These are phyloP conservation scores for Paspalum notatum DNA, from an alignment of 176 grass and related monocot species.

Conservation along the genomic window DNA sequence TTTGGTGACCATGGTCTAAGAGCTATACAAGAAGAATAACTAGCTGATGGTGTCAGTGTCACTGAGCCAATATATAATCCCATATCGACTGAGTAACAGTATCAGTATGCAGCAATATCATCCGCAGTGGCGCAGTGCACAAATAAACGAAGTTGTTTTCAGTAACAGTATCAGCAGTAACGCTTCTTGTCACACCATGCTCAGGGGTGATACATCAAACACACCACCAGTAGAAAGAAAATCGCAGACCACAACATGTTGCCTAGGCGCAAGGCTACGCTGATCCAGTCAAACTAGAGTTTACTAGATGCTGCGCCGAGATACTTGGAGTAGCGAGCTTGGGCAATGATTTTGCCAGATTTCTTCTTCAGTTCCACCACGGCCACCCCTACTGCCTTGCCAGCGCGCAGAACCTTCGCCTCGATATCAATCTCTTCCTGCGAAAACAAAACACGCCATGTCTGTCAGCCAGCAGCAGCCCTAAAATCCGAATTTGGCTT, in stretches of 20 bases:
- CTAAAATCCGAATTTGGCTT: no score
- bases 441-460: neutral
- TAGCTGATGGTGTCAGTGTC: neutral
- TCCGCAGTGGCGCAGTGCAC: neutral
- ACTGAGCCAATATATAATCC: no score
- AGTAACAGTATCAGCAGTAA: neutral
- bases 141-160: neutral
- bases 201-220: neutral
- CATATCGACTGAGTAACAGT: neutral
- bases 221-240: neutral
- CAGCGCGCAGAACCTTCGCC: conserved; percentile 77
- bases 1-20: no score
- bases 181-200: neutral
- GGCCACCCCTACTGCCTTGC: conserved; percentile 81
- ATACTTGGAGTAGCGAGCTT: conserved; percentile 92
- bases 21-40: neutral
- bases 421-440: conserved; percentile 97
- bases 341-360: conserved; percentile 78
- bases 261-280: neutral
- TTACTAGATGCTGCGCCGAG: conserved; percentile 72
- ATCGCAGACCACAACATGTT: neutral
- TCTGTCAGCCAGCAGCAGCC: neutral
- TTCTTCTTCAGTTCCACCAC: conserved; percentile 84
- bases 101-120: neutral
- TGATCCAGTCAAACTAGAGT: conserved; percentile 31